These are phyloP conservation scores for Cornus controversa DNA, from an alignment of 148 eudicot genomes.

Conservation along the genomic window DNA sequence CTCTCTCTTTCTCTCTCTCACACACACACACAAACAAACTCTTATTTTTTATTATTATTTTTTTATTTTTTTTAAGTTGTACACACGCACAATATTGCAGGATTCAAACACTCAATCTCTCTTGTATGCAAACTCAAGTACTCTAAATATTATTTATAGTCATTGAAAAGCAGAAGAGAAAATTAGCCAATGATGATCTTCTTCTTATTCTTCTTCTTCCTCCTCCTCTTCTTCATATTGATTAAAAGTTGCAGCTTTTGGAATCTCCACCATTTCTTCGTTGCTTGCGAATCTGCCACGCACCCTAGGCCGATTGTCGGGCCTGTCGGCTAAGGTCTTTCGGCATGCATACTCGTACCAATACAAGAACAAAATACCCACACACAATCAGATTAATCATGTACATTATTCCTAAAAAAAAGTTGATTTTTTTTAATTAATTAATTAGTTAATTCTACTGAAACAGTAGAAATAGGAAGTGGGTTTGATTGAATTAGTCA, in stretches of 20 bases:
- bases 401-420: background rate
- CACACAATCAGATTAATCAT: slow-evolving; percentile 3
- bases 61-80: too few species aligned
- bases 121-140: too few species aligned
- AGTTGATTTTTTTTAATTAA: too few species aligned
- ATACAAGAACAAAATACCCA: background rate
- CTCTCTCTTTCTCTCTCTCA: slow-evolving; percentile 2
- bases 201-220: too few species aligned
- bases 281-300: slow-evolving; percentile 98
- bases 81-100: background rate
- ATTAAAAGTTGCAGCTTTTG: slow-evolving; percentile 45
- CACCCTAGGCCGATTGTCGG: slow-evolving; percentile 80
- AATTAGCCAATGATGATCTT: slow-evolving; percentile 68
- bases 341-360: slow-evolving; percentile 78
- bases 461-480: background rate
- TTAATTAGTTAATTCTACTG: background rate
- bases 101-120: too few species aligned
- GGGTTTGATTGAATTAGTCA: background rate
- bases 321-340: slow-evolving; percentile 92
- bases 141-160: too few species aligned
- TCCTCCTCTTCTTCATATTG: slow-evolving; percentile 66
- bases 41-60: too few species aligned
- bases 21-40: slow-evolving; percentile 4
- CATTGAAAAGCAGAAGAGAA: too few species aligned
- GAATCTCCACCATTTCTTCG: slow-evolving; percentile 70